These are phyloP conservation scores for Kondoa subrosea DNA, from an alignment of 768 basidiomycete genomes.

Conservation along the genomic window DNA sequence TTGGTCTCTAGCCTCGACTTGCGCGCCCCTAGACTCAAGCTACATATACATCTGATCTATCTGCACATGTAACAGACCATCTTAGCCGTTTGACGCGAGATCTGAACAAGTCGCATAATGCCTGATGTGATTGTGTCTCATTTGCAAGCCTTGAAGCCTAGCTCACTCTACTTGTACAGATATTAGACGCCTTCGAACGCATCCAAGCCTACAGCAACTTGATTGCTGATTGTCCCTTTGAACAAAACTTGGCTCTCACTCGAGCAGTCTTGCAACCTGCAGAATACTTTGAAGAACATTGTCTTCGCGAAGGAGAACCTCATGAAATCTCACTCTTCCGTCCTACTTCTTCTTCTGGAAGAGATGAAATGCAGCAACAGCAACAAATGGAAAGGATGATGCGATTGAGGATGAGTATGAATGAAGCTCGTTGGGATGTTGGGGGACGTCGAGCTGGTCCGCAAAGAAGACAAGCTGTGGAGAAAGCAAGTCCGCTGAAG, in stretches of 20 bases:
- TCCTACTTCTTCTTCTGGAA: neutral
- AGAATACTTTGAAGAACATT: neutral
- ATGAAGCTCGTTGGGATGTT: neutral
- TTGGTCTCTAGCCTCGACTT: too few relatives aligned
- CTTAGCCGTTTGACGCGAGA: neutral
- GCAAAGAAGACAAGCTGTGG: neutral
- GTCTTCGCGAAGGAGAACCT: conserved; percentile 5
- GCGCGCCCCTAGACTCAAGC: too few relatives aligned
- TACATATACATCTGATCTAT: too few relatives aligned
- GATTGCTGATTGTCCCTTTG: neutral
- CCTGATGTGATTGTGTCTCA: neutral
- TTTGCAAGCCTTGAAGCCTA: neutral
- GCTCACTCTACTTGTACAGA: neutral
- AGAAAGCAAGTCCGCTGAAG: neutral
- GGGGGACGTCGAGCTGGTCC: neutral
- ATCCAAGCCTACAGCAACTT: neutral
- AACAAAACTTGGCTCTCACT: neutral
- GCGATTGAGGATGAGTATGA: conserved; percentile 1
- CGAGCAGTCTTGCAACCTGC: neutral
- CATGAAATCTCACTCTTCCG: conserved; percentile 6
- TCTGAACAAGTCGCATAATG: neutral
- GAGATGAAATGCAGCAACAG: neutral
- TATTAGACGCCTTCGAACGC: neutral
- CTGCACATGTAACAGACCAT: neutral
- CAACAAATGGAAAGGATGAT: conserved; percentile 3